These are phyloP conservation scores for Camellia sinensis DNA, from an alignment of 148 eudicot species.

Conservation along the genomic window DNA sequence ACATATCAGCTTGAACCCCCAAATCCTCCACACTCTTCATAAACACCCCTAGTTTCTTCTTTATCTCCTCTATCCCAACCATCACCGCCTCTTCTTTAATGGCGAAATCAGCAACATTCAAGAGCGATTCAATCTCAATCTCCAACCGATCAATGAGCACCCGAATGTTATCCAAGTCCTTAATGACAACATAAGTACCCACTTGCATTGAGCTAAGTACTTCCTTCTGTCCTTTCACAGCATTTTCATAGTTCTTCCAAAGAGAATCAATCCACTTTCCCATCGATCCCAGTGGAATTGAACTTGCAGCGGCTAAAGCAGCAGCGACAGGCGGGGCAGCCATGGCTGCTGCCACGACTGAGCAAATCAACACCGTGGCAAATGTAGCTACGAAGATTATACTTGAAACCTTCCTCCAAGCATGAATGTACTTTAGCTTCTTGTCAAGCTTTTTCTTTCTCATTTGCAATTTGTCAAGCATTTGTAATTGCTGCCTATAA, in stretches of 20 bases:
- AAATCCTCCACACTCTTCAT: constrained; percentile 86
- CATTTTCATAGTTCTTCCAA: constrained; percentile 77
- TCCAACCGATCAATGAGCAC: constrained; percentile 67
- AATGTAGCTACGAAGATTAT: constrained; percentile 84
- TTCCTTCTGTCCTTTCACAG: constrained; percentile 89
- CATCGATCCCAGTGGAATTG: constrained; percentile 89
- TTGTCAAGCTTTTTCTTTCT: constrained; percentile 84
- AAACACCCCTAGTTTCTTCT: constrained; percentile 64
- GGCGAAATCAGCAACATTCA: constrained; percentile 56
- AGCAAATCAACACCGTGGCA: constrained; percentile 88
- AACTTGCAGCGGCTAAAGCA: constrained; percentile 73
- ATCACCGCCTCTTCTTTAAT: constrained; percentile 65
- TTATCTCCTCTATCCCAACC: constrained; percentile 71
- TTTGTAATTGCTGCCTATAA: constrained; percentile 60
- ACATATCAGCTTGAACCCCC: constrained; percentile 79
- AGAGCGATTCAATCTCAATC: constrained; percentile 61
- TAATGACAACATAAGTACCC: constrained; percentile 78
- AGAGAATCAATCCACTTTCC: constrained; percentile 93
- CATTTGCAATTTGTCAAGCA: constrained; percentile 79
- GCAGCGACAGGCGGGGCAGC: constrained; percentile 89
- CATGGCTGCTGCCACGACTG: constrained; percentile 94
- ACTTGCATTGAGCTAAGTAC: constrained; percentile 82
- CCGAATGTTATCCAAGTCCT: constrained; percentile 84
- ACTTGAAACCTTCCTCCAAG: constrained; percentile 90
- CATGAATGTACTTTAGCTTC: constrained; percentile 66